Percentiles rank a stretch among this genome's conserved stretches.
Conservation (phyloP, 169 alveolate species). For the Perkinsus marinus region DNA sequence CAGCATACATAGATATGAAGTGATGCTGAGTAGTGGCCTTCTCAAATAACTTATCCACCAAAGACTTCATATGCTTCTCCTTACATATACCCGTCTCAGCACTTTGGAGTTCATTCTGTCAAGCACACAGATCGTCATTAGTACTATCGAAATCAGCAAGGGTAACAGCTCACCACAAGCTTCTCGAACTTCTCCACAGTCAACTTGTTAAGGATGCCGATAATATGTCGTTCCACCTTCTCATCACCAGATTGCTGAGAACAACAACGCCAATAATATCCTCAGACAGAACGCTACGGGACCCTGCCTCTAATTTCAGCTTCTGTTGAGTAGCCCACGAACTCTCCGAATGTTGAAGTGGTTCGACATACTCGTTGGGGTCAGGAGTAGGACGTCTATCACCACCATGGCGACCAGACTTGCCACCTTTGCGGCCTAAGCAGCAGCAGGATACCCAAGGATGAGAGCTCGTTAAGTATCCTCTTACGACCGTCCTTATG, state of each 20-base stretch:
- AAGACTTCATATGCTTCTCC: conserved; percentile 17
- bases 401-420: not conserved
- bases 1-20: conserved; percentile 21
- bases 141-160: too few relatives aligned
- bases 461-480: not conserved
- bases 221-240: not conserved
- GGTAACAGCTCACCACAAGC: not conserved
- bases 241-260: not conserved
- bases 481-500: not conserved
- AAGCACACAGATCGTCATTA: too few relatives aligned
- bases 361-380: not conserved
- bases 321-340: not conserved
- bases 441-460: not conserved
- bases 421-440: not conserved
- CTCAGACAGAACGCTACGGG: not conserved
- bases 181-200: conserved; percentile 29
- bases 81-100: conserved; percentile 8
- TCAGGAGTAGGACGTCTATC: not conserved
- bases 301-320: not conserved
- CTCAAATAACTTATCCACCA: conserved; percentile 22
- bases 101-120: not conserved
- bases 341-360: not conserved
- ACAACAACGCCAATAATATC: not conserved
- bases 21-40: conserved; percentile 36
- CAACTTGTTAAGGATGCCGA: conserved; percentile 24